Percentiles rank a stretch among this genome's conserved stretches.
These are phyloP conservation scores for Penicillium herquei DNA, from an alignment of 495 filamentous ascomycete genomes.

Conservation along the genomic window DNA sequence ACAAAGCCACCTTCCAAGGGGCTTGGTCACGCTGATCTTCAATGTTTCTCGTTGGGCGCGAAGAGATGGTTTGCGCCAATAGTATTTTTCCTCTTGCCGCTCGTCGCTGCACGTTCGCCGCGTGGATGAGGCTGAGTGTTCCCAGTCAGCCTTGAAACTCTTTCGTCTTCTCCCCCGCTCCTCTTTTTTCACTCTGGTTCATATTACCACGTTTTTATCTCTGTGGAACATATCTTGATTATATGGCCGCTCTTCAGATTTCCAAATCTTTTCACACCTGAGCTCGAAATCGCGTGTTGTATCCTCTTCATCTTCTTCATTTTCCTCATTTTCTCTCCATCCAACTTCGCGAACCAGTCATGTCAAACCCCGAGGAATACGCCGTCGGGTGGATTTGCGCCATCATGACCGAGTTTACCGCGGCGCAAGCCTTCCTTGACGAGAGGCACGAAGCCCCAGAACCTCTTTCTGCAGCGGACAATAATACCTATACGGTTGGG, in stretches of 20 bases:
- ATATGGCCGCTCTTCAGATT: not conserved
- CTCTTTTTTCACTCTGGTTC: not conserved
- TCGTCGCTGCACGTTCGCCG: not conserved
- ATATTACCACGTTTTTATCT: not conserved
- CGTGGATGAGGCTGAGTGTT: not conserved
- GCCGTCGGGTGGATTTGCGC: slow-evolving; percentile 8
- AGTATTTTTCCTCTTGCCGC: not conserved
- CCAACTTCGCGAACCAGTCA: not conserved
- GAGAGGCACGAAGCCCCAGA: slow-evolving; percentile 1
- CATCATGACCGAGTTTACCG: slow-evolving; percentile 2
- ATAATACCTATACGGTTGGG: slow-evolving; percentile 35
- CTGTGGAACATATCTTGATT: not conserved
- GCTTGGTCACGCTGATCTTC: too few species aligned
- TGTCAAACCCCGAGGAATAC: slow-evolving; percentile 1
- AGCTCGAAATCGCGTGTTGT: not conserved
- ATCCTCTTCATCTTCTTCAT: too few species aligned
- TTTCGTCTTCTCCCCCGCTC: not conserved
- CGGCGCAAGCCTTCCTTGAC: slow-evolving; percentile 4
- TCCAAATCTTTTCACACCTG: not conserved
- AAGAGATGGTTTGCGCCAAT: not conserved
- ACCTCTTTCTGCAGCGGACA: slow-evolving; percentile 1
- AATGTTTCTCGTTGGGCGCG: too few species aligned
- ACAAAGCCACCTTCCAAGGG: too few species aligned
- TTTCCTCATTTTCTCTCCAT: too few species aligned
- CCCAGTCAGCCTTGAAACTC: not conserved